Base-by-base conservation (phyloP, 441 rosid genomes). In the Erysimum pusillum region DNA sequence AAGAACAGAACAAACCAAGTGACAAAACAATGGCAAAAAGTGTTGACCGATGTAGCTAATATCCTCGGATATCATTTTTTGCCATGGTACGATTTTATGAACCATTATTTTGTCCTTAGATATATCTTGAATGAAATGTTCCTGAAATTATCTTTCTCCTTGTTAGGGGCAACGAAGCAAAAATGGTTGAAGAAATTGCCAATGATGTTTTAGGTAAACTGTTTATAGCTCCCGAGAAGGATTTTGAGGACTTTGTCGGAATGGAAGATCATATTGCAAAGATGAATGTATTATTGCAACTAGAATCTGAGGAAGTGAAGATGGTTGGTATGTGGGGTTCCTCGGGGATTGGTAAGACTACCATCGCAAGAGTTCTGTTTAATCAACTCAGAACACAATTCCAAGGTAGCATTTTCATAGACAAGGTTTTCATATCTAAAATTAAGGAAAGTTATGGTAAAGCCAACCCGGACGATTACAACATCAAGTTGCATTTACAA, bases 241-340 rank as follows among this genome's bases (percentile, higher is more conserved):
- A 67, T 6, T 44, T 14, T 31, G 39, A 63, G 0, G 1, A 31
- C 5, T 49, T 32, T 34, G 58, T 49, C 0, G 59, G 71, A 7
- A 34, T 67, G 1, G 60, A 67, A 5, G 11, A 28, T 34, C 71
- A 67, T 49, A 35, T 70, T 0, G 18, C 28, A 0, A 6, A 44
- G 7, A 15, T 70, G 45, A 18, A 4, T 42, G 6, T 2, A 9
- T 22, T 22, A 22, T 22, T 34, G 32, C 0, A 25, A 1, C 2
- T 70, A 20, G 36, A 59, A 4, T 7, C 64, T 0, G 9, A 71
- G 2, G 46, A 45, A 56, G 75, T 71, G 42, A 44, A 0, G 6
- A 59, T 57, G 67, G 56, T 59, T 41, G 67, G 67, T 8, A 59
- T 59, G 3, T 71, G 66, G 66, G 75, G 56, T 17, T 0, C 65